Evolutionary conservation across 345 rosid species (phyloP).

Genomic region (Populus nigra): DNA sequence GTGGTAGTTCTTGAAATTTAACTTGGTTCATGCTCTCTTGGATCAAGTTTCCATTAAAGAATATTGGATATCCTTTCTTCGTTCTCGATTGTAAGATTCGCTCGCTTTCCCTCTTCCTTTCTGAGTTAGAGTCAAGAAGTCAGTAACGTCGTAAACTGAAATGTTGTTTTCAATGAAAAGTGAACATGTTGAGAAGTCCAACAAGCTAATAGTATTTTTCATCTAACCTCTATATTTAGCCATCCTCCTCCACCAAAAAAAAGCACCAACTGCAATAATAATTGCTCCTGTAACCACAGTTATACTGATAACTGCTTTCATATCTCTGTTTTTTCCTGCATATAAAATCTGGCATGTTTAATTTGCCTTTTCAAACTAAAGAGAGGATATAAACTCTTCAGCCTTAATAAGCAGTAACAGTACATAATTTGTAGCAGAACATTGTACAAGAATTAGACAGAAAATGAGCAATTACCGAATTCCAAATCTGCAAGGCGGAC

Average conservation of each 20-base stretch:
- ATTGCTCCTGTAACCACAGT: neutral
- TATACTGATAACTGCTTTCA: neutral
- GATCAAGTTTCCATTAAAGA: too few relatives aligned
- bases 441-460: neutral
- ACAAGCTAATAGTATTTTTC: too few relatives aligned
- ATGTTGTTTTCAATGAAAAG: too few relatives aligned
- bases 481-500: constrained; percentile 18
- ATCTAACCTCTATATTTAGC: constrained; percentile 1
- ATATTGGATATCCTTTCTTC: neutral
- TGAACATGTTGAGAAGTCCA: too few relatives aligned
- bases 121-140: neutral
- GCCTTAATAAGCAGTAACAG: too few relatives aligned
- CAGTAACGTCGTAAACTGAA: neutral
- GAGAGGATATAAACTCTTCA: too few relatives aligned
- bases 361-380: too few relatives aligned
- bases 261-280: neutral
- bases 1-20: constrained; percentile 6
- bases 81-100: neutral
- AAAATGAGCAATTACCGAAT: constrained; percentile 14
- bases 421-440: too few relatives aligned
- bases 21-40: neutral
- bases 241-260: neutral
- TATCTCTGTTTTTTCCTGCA: neutral
- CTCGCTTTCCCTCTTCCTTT: neutral
- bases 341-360: neutral